Conservation (phyloP, 306 rosid genomes). For the Rosa chinensis region DNA sequence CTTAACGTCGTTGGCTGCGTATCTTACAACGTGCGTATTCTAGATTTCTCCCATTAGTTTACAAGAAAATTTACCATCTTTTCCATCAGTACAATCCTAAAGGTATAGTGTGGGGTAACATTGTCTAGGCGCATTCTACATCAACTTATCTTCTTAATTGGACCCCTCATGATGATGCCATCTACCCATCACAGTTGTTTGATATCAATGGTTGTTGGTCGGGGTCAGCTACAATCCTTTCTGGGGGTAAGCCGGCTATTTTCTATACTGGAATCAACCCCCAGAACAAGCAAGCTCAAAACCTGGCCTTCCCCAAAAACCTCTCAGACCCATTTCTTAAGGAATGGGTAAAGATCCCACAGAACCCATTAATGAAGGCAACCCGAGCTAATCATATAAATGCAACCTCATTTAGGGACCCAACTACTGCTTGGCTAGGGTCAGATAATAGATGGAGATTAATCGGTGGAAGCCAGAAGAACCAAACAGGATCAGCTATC, state of each 20-base stretch:
- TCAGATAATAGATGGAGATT: slow-evolving; percentile 28
- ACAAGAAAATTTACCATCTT: slow-evolving; percentile 68
- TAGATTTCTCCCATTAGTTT: slow-evolving; percentile 39
- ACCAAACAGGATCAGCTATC: no score
- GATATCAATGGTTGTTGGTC: slow-evolving; percentile 36
- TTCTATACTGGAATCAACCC: slow-evolving; percentile 75
- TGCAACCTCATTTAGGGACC: slow-evolving; percentile 70
- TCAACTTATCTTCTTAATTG: slow-evolving; percentile 76
- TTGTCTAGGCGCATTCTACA: slow-evolving; percentile 84
- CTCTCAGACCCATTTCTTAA: slow-evolving; percentile 67
- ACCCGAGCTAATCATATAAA: slow-evolving; percentile 40
- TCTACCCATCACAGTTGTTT: slow-evolving; percentile 57
- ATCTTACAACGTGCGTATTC: no score
- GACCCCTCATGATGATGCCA: slow-evolving; percentile 62
- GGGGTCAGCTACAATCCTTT: slow-evolving; percentile 61
- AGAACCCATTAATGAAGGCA: slow-evolving; percentile 69
- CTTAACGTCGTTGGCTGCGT: no score
- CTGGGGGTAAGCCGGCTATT: slow-evolving; percentile 59
- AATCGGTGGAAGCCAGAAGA: no score
- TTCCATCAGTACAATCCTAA: slow-evolving; percentile 28
- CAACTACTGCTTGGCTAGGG: slow-evolving; percentile 79
- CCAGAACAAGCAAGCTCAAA: slow-evolving; percentile 59
- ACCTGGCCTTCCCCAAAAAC: slow-evolving; percentile 63
- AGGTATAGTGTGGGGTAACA: slow-evolving; percentile 72
- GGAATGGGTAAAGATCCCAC: slow-evolving; percentile 63